Percentiles rank a stretch among this genome's conserved stretches.
Conservation (phyloP, 2,329 filamentous ascomycete genomes). For the Cladophialophora yegresii region DNA sequence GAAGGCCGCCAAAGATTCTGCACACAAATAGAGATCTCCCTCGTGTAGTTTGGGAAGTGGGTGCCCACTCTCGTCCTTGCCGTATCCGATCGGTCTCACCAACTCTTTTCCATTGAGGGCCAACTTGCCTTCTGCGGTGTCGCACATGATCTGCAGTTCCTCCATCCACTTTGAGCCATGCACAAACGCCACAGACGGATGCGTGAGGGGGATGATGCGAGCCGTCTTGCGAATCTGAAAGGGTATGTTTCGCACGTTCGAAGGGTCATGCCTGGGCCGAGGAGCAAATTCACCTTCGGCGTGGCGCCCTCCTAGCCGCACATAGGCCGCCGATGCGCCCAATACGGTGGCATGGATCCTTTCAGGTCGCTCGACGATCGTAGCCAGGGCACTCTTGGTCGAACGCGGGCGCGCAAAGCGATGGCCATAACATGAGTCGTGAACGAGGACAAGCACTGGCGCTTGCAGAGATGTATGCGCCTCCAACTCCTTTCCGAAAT, state of each 20-base stretch:
- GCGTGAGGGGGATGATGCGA: conserved; percentile 69
- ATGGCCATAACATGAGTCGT: conserved; percentile 94
- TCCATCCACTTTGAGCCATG: conserved; percentile 94
- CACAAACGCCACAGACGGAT: conserved; percentile 80
- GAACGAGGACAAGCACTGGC: conserved; percentile 78
- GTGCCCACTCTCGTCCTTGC: conserved; percentile 46
- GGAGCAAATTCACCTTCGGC: conserved; percentile 68
- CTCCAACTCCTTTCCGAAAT: conserved; percentile 70
- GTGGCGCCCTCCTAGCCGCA: conserved; percentile 77
- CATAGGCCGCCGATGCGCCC: conserved; percentile 83
- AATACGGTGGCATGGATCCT: conserved; percentile 80
- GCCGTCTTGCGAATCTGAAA: conserved; percentile 84
- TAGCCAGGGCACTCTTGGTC: conserved; percentile 67
- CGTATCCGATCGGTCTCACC: conserved; percentile 57
- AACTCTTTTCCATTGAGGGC: conserved; percentile 77
- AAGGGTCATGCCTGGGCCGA: conserved; percentile 51
- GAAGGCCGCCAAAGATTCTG: conserved; percentile 81
- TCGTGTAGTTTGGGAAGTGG: conserved; percentile 67
- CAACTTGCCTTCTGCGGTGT: conserved; percentile 74
- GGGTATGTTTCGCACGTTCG: conserved; percentile 47
- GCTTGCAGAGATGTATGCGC: conserved; percentile 57
- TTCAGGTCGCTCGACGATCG: conserved; percentile 92
- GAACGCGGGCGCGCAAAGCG: conserved; percentile 82
- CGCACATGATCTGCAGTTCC: conserved; percentile 82
- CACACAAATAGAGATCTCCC: conserved; percentile 86